These are phyloP conservation scores for Verticillium zaregamsianum DNA, from an alignment of 2,329 filamentous ascomycete species.

Conservation along the genomic window DNA sequence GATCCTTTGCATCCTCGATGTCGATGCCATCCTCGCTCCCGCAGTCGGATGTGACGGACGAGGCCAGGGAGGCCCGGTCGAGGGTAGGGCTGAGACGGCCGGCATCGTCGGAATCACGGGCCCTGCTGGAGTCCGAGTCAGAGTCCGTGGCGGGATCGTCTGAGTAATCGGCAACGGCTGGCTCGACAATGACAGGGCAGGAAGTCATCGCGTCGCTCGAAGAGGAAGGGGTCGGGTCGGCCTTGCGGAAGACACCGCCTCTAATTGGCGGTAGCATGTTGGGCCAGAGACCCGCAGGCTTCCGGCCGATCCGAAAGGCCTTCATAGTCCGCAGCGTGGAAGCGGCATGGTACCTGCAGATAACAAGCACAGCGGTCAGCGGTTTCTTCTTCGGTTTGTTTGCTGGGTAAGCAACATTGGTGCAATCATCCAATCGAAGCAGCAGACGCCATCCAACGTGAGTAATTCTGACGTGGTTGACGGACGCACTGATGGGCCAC, in stretches of 20 bases:
- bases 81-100: neutral
- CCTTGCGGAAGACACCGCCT: slow-evolving; percentile 34
- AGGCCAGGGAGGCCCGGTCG: slow-evolving; percentile 10
- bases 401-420: neutral
- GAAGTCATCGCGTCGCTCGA: slow-evolving; percentile 1
- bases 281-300: slow-evolving; percentile 48
- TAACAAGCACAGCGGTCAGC: slow-evolving; percentile 18
- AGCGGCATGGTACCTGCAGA: slow-evolving; percentile 51
- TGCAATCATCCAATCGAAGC: neutral
- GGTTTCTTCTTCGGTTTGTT: slow-evolving; percentile 5
- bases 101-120: neutral
- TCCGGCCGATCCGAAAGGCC: slow-evolving; percentile 56
- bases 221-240: slow-evolving; percentile 11
- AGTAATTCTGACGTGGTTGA: neutral
- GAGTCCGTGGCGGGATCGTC: slow-evolving; percentile 11
- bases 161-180: slow-evolving; percentile 4
- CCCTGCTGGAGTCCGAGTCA: slow-evolving; percentile 5
- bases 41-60: slow-evolving; percentile 4
- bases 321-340: slow-evolving; percentile 53
- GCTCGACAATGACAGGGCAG: slow-evolving; percentile 3
- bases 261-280: slow-evolving; percentile 58
- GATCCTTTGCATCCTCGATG: slow-evolving; percentile 5
- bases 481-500: neutral
- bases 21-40: slow-evolving; percentile 2
- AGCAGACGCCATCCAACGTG: neutral